phyloP scores from a whole-genome alignment of 2,329 filamentous ascomycete genomes.

The Phoma sp. region DNA sequence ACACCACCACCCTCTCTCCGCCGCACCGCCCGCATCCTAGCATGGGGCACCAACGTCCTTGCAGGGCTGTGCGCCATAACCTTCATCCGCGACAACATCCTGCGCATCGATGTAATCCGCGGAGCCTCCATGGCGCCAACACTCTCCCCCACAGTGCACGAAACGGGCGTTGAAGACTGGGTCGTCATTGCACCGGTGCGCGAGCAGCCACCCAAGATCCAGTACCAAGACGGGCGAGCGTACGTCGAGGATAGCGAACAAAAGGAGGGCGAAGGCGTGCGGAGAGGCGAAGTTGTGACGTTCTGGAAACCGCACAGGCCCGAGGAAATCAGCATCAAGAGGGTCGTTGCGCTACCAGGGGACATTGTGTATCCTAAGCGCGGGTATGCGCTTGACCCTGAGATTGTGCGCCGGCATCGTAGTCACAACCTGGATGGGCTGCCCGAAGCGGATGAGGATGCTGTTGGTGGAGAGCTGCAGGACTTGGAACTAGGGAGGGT shows the following conservation, averaged over 20 bases:
- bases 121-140: slow-evolving; percentile 56
- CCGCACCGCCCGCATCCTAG: slow-evolving; percentile 17
- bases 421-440: slow-evolving; percentile 41
- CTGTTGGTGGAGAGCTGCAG: slow-evolving; percentile 17
- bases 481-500: slow-evolving; percentile 47
- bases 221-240: slow-evolving; percentile 10
- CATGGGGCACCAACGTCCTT: slow-evolving; percentile 23
- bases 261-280: slow-evolving; percentile 39
- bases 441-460: slow-evolving; percentile 24
- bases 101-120: slow-evolving; percentile 47
- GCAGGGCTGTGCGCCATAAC: slow-evolving; percentile 24
- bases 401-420: slow-evolving; percentile 14
- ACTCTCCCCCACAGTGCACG: slow-evolving; percentile 50
- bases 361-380: slow-evolving; percentile 67
- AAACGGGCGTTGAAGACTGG: slow-evolving; percentile 48
- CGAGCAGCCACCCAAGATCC: slow-evolving; percentile 22
- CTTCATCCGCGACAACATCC: slow-evolving; percentile 51
- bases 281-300: slow-evolving; percentile 54
- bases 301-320: slow-evolving; percentile 68
- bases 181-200: slow-evolving; percentile 46
- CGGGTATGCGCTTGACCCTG: slow-evolving; percentile 55
- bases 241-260: slow-evolving; percentile 1
- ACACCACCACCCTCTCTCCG: slow-evolving; percentile 8
- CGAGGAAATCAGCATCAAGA: slow-evolving; percentile 75
- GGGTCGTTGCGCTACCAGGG: slow-evolving; percentile 80